phyloP scores from a whole-genome alignment of 345 rosid genomes.

The Acer yangbiense region DNA sequence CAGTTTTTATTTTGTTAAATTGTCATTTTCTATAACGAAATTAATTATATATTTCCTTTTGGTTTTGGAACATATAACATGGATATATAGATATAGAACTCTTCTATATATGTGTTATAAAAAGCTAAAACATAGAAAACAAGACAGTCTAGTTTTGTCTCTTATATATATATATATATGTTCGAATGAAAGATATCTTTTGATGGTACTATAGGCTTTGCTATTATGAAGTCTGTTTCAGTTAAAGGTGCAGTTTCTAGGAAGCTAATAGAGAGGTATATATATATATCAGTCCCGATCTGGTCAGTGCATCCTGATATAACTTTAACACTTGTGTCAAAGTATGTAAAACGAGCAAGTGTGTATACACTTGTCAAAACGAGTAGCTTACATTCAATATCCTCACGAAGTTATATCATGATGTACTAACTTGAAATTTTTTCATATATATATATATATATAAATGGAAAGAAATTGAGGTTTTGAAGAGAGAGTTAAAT shows the following conservation, averaged over 20 bases:
- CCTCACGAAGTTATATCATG: no score
- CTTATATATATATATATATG: neutral
- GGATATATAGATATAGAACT: neutral
- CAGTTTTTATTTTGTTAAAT: neutral
- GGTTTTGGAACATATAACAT: neutral
- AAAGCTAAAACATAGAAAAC: neutral
- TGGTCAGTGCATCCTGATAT: no score
- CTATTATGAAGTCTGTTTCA: neutral
- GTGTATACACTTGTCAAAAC: no score
- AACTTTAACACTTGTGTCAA: no score
- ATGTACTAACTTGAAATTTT: no score
- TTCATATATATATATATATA: no score
- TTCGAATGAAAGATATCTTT: neutral
- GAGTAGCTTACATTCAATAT: no score
- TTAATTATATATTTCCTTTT: conserved; percentile 20
- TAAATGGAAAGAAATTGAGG: neutral
- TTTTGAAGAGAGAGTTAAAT: neutral
- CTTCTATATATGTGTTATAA: no score
- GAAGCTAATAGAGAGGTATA: conserved; percentile 3
- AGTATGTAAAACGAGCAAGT: no score
- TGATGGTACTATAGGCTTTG: neutral
- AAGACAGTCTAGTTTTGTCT: conserved; percentile 1
- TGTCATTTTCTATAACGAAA: conserved; percentile 27
- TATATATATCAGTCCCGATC: no score
- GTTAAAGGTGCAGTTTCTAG: neutral